phyloP scores from a whole-genome alignment of 768 basidiomycete genomes.

The Lactarius evosmus region DNA sequence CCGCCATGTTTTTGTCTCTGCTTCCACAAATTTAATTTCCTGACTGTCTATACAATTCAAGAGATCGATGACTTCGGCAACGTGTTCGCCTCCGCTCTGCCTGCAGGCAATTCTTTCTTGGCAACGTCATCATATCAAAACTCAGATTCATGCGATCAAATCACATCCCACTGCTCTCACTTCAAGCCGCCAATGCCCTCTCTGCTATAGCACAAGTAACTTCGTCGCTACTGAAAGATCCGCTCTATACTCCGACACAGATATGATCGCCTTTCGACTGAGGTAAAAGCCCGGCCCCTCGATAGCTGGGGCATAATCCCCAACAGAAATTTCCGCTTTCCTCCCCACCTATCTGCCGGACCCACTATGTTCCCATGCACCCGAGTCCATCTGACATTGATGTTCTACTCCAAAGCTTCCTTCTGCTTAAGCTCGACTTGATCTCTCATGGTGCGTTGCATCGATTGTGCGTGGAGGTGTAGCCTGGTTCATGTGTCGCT shows the following conservation, averaged over 20 bases:
- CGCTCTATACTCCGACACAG: not conserved
- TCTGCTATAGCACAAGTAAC: not conserved
- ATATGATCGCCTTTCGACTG: not conserved
- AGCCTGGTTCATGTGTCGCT: not conserved
- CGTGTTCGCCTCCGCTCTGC: slow-evolving; percentile 14
- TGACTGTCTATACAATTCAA: not conserved
- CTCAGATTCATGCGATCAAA: not conserved
- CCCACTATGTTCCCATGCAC: not conserved
- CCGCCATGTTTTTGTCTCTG: not conserved
- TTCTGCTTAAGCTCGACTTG: not conserved
- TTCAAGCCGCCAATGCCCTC: not conserved
- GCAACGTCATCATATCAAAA: slow-evolving; percentile 6
- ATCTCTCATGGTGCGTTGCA: not conserved
- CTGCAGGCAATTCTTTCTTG: slow-evolving; percentile 13
- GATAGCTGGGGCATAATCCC: not conserved
- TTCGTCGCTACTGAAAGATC: not conserved
- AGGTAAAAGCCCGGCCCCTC: not conserved
- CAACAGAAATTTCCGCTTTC: not conserved
- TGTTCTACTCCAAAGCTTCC: not conserved
- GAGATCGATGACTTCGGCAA: slow-evolving; percentile 21
- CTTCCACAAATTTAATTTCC: not conserved
- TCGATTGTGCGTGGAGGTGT: not conserved
- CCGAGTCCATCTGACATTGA: not conserved
- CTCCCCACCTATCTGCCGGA: not conserved
- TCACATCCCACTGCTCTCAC: not conserved